Evolutionary conservation across 1,284 basidiomycete genomes (phyloP), one percentile per base, ranked within the genome.

Genomic region (Boletus holoroseus): DNA sequence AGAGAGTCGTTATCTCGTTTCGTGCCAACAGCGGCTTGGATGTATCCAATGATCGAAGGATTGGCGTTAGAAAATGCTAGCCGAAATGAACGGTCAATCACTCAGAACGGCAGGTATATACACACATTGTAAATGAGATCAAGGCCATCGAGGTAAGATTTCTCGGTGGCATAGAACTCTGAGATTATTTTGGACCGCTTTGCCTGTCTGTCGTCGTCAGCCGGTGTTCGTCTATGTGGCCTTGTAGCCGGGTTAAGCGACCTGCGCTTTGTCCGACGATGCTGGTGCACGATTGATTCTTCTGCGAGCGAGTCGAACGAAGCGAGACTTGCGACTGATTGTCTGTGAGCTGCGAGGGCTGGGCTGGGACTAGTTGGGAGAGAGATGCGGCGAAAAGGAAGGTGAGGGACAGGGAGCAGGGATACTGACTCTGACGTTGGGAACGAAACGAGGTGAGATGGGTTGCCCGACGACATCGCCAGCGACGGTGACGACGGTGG

Each of bases 161-260:
- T 79, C 71, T 94, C 91, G 0, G 89, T 91, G 50, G 85, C 81
- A 57, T 82, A 80, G 55, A 94, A 82, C 66, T 94, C 91, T 47
- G 79, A 73, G 13, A 90, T 75, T 30, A 92, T 71, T 61, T 78
- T 79, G 38, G 73, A 68, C 46, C 81, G 70, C 60, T 79, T 83
- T 40, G 66, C 63, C 31, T 69, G 67, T 47, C 66, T 68, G 35
- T 68, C 66, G 38, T 71, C 70, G 55, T 75, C 71, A 3, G 62
- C 53, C 2, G 71, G 73, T 51, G 61, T 70, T 18, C 59, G 51
- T 42, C 56, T 72, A 30, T 58, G 62, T 5, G 61, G 24, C 31
- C 54, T 53, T 24, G 58, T 38, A 9, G 47, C 35, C 5, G 53
- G 62, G 32, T 69, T 69, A 12, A 66, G 58, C 56, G 67, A 66